Percentiles rank a stretch among this genome's conserved stretches.
Conservation (phyloP, 2,329 filamentous ascomycete species). For the Magnaporthiopsis poae region DNA sequence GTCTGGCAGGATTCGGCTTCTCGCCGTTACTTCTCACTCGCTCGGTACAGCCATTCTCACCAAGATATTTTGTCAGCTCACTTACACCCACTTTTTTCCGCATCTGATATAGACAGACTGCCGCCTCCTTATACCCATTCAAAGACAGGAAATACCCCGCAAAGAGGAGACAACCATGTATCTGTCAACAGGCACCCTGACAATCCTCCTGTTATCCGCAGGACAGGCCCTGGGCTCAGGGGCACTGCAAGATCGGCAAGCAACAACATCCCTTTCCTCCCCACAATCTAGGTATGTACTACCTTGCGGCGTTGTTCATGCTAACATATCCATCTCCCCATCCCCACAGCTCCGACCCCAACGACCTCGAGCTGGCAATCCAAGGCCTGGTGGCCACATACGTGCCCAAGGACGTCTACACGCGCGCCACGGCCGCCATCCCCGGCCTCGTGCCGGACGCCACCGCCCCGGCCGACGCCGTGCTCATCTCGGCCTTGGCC, state of each 20-base stretch:
- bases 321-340: background rate
- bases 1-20: background rate
- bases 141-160: background rate
- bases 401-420: constrained; percentile 19
- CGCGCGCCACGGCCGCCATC: constrained; percentile 16
- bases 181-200: background rate
- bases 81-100: background rate
- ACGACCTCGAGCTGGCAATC: constrained; percentile 18
- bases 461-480: constrained; percentile 19
- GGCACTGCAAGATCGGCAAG: constrained; percentile 1
- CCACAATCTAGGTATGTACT: background rate
- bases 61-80: background rate
- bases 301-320: too few relatives aligned
- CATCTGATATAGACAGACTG: background rate
- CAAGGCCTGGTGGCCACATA: constrained; percentile 20
- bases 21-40: background rate
- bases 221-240: background rate
- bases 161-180: background rate
- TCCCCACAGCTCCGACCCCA: background rate
- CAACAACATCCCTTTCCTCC: background rate
- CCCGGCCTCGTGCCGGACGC: constrained; percentile 15
- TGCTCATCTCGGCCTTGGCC: constrained; percentile 19
- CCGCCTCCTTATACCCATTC: background rate
- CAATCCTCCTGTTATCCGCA: constrained; percentile 1
- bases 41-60: too few relatives aligned